phyloP scores from a whole-genome alignment of 495 filamentous ascomycete genomes.

The Umbilicaria muhlenbergii region DNA sequence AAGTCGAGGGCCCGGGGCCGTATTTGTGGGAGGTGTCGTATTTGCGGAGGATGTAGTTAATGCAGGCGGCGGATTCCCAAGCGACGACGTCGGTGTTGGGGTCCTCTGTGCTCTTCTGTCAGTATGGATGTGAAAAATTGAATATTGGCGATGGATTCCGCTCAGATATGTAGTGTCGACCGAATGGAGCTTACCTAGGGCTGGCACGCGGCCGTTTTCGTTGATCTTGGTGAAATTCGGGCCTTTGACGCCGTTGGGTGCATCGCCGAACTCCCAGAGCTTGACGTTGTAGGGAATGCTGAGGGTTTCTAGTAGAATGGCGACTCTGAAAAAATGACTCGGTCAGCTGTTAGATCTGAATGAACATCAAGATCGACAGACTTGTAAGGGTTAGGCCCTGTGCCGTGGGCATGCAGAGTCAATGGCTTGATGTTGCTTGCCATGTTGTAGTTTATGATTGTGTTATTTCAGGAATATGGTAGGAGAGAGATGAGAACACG shows the following conservation, averaged over 20 bases:
- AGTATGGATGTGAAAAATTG: not conserved
- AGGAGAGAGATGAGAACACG: too few species aligned
- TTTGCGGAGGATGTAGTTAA: slow-evolving; percentile 23
- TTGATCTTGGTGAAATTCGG: slow-evolving; percentile 12
- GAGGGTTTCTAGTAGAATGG: slow-evolving; percentile 15
- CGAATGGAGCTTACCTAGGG: slow-evolving; percentile 1
- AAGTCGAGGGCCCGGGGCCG: slow-evolving; percentile 12
- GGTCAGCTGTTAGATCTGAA: not conserved
- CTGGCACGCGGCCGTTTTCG: slow-evolving; percentile 15
- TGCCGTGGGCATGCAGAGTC: slow-evolving; percentile 23
- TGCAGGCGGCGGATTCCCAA: slow-evolving; percentile 25
- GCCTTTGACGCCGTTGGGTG: slow-evolving; percentile 15
- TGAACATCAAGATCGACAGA: too few species aligned
- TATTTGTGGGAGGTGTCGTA: slow-evolving; percentile 18
- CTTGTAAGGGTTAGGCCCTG: slow-evolving; percentile 27
- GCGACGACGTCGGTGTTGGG: slow-evolving; percentile 27
- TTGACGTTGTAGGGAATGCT: slow-evolving; percentile 13
- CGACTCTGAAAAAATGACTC: not conserved
- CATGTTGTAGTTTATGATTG: too few species aligned
- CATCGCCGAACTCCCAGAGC: slow-evolving; percentile 16
- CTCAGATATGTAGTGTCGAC: not conserved
- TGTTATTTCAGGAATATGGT: too few species aligned
- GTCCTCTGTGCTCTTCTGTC: slow-evolving; percentile 6
- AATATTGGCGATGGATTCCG: not conserved
- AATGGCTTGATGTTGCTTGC: slow-evolving; percentile 1